Percentiles rank a stretch among this genome's conserved stretches.
Conservation (phyloP, 148 eudicot species). For the Camellia granthamiana region DNA sequence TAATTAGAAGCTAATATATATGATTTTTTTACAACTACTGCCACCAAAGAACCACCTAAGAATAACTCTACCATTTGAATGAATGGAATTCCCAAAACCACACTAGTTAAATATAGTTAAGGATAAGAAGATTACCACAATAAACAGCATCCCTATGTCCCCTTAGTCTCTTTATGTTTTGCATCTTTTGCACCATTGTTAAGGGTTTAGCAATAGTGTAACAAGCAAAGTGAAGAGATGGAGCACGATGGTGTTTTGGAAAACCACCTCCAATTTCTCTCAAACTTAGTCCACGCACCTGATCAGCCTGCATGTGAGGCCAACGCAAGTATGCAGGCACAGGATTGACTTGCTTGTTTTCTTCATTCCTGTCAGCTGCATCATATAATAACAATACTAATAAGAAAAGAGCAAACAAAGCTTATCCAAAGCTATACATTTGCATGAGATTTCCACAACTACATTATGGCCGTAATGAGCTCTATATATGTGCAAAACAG, state of each 20-base stretch:
- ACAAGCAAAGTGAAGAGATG: constrained; percentile 81
- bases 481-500: neutral
- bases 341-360: constrained; percentile 46
- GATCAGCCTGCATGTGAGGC: constrained; percentile 96
- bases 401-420: neutral
- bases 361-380: constrained; percentile 55
- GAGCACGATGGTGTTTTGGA: constrained; percentile 83
- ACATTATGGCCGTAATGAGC: neutral
- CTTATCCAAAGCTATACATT: neutral
- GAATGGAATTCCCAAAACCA: neutral
- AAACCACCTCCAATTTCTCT: constrained; percentile 98
- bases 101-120: neutral
- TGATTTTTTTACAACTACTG: neutral
- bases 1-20: neutral
- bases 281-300: constrained; percentile 79
- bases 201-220: constrained; percentile 92
- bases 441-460: neutral
- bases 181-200: constrained; percentile 94
- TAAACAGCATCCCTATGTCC: constrained; percentile 95
- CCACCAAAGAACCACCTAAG: neutral
- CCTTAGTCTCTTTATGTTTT: constrained; percentile 80
- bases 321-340: constrained; percentile 77
- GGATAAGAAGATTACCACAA: constrained; percentile 57
- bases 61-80: constrained; percentile 9
- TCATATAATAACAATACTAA: constrained; percentile 8